phyloP scores from a whole-genome alignment of 805 yeast species.

The Kluyveromyces dobzhanskii region DNA sequence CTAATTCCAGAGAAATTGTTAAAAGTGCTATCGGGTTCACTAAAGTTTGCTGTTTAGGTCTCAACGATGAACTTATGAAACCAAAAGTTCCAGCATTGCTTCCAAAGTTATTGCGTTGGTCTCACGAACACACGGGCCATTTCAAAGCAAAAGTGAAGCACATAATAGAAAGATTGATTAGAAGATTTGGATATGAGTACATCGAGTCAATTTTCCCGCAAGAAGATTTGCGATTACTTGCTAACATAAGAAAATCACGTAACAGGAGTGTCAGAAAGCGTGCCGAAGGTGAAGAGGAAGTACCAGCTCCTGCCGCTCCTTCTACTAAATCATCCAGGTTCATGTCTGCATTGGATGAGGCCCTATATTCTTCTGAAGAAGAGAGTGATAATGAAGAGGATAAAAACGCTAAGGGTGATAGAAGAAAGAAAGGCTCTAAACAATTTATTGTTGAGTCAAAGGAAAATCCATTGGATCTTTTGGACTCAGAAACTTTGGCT shows the following conservation, averaged over 20 bases:
- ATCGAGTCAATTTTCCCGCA: slow-evolving; percentile 83
- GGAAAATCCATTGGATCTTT: slow-evolving; percentile 79
- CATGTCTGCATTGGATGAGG: slow-evolving; percentile 88
- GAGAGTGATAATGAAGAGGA: slow-evolving; percentile 40
- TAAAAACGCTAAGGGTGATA: slow-evolving; percentile 15
- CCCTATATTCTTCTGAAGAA: slow-evolving; percentile 62
- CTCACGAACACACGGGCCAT: slow-evolving; percentile 92
- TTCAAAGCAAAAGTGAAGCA: slow-evolving; percentile 91
- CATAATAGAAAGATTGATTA: slow-evolving; percentile 79
- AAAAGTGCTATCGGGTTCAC: slow-evolving; percentile 91
- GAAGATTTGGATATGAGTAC: slow-evolving; percentile 86
- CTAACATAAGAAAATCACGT: slow-evolving; percentile 77
- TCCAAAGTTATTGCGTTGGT: slow-evolving; percentile 76
- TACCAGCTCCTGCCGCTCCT: slow-evolving; percentile 12
- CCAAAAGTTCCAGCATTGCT: slow-evolving; percentile 59
- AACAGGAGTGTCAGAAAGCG: slow-evolving; percentile 75
- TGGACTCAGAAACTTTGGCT: slow-evolving; percentile 77
- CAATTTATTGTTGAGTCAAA: slow-evolving; percentile 70
- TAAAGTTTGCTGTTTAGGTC: slow-evolving; percentile 74
- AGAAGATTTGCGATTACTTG: slow-evolving; percentile 73
- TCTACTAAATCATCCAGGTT: slow-evolving; percentile 40
- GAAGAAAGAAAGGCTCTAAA: slow-evolving; percentile 27
- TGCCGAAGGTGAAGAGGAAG: slow-evolving; percentile 24
- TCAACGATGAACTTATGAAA: slow-evolving; percentile 70
- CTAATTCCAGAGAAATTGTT: slow-evolving; percentile 87